Evolutionary conservation across 345 rosid genomes (phyloP), one percentile per base, ranked within the genome.

Genomic region (Psidium friedrichsthalianum): DNA sequence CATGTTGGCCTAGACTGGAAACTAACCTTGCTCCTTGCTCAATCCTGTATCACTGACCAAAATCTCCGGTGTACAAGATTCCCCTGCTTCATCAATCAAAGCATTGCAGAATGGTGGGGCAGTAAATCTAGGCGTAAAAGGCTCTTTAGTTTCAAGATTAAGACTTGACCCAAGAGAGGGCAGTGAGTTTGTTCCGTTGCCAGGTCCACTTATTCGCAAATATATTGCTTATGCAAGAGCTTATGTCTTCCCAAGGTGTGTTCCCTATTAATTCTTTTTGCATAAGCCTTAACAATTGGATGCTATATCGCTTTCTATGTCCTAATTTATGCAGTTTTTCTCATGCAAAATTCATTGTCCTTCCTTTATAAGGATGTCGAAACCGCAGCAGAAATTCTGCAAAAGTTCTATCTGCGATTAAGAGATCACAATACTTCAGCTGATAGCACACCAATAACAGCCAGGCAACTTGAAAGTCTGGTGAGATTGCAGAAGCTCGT

Each of bases 381-480:
- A 89, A 89, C 92, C 96, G 99, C 99, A 36, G 98, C 98, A 22
- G 97, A 96, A 82, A 94, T 97, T 85, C 90, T 97, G 51, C 94
- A 94, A 85, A 94, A 95, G 85, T 97, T 97, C 89, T 97, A 95
- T 92, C 94, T 97, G 74, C 90, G 88, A 87, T 95, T 96, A 87
- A 94, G 98, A 90, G 99, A 96, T 88, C 96, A 86, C 83, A 93
- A 93, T 88, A 96, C 98, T 69, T 93, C 99, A 83, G 98, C 98
- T 86, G 99, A 97, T 87, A 84, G 93, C 85, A 97, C 98, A 69
- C 99, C 98, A 78, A 96, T 96, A 92, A 97, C 98, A 85, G 98
- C 99, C 83, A 92, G 99, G 90, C 99, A 97, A 78, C 89, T 97
- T 74, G 99, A 97, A 89, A 97, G 99, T 90, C 90, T 97, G 89